Percentiles rank a stretch among this genome's conserved stretches.
Conservation (phyloP, 148 eudicot genomes). For the Arbutus unedo region DNA sequence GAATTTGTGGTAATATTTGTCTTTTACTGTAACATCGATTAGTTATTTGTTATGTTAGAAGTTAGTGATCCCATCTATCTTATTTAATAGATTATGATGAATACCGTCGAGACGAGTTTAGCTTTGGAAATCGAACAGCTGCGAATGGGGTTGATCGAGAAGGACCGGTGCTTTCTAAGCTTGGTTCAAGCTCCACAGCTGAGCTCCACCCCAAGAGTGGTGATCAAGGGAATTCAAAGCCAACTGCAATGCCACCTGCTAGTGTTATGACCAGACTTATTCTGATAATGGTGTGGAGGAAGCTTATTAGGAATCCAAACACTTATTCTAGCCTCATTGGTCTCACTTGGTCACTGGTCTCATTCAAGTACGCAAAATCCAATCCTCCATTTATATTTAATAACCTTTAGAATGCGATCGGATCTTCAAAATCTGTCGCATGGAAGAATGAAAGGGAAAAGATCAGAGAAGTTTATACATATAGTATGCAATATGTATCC, state of each 20-base stretch:
- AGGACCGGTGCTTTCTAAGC: constrained; percentile 68
- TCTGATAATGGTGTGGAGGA: constrained; percentile 97
- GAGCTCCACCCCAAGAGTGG: constrained; percentile 66
- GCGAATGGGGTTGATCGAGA: constrained; percentile 43
- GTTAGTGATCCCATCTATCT: neutral
- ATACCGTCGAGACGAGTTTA: constrained; percentile 71
- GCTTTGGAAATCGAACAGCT: constrained; percentile 60
- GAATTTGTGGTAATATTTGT: constrained; percentile 25
- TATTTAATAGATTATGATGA: constrained; percentile 62
- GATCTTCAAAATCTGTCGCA: neutral
- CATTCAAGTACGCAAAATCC: constrained; percentile 75
- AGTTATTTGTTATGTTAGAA: neutral
- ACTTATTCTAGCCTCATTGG: constrained; percentile 93
- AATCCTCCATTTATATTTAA: neutral
- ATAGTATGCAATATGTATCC: neutral
- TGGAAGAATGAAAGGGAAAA: neutral
- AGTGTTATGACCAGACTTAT: constrained; percentile 98
- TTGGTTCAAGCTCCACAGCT: constrained; percentile 76
- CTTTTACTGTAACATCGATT: constrained; percentile 19
- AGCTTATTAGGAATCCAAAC: constrained; percentile 92
- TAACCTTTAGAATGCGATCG: neutral
- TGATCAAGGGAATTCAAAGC: constrained; percentile 32
- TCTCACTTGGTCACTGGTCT: constrained; percentile 83
- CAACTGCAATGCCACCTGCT: constrained; percentile 59
- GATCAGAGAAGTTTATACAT: neutral